phyloP scores from a whole-genome alignment of 1,284 basidiomycete genomes.

The Papiliotrema laurentii region DNA sequence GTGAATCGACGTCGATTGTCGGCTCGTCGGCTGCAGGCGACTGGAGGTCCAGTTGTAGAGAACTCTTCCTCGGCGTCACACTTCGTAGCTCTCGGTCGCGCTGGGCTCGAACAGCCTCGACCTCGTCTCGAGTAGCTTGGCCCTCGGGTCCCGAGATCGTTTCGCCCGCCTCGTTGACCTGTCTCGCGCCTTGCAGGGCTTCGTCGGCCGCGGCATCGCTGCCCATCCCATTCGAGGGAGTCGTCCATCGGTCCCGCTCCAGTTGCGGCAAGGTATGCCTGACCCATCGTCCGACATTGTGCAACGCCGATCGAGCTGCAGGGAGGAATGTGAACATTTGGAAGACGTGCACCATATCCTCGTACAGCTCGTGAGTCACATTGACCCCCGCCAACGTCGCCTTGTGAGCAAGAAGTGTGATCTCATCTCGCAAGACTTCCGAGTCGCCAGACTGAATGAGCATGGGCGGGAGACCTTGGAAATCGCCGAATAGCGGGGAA shows the following conservation, averaged over 20 bases:
- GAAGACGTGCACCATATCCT: slow-evolving; percentile 89
- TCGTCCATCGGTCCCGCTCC: slow-evolving; percentile 21
- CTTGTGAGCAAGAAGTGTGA: slow-evolving; percentile 89
- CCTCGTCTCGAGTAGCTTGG: not conserved
- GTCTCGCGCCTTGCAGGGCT: slow-evolving; percentile 9
- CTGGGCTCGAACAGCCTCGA: slow-evolving; percentile 2
- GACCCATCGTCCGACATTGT: slow-evolving; percentile 56
- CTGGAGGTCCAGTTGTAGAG: slow-evolving; percentile 3
- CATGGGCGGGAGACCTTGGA: slow-evolving; percentile 79
- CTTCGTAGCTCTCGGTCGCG: not conserved
- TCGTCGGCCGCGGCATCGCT: slow-evolving; percentile 16
- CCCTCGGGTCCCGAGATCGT: not conserved
- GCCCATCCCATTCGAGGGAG: slow-evolving; percentile 5
- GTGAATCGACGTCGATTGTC: slow-evolving; percentile 20
- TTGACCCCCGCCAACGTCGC: slow-evolving; percentile 80
- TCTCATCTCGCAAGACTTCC: slow-evolving; percentile 89
- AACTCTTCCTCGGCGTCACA: not conserved
- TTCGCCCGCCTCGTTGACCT: slow-evolving; percentile 16
- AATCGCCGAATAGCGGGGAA: slow-evolving; percentile 90
- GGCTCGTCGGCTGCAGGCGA: slow-evolving; percentile 4
- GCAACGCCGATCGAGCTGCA: slow-evolving; percentile 66
- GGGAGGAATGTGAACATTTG: slow-evolving; percentile 81
- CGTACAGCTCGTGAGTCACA: slow-evolving; percentile 86
- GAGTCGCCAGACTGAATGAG: slow-evolving; percentile 92
- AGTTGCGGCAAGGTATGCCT: slow-evolving; percentile 64